Evolutionary conservation across 1,284 basidiomycete species (phyloP).

Genomic region (Exsudoporus floridanus): DNA sequence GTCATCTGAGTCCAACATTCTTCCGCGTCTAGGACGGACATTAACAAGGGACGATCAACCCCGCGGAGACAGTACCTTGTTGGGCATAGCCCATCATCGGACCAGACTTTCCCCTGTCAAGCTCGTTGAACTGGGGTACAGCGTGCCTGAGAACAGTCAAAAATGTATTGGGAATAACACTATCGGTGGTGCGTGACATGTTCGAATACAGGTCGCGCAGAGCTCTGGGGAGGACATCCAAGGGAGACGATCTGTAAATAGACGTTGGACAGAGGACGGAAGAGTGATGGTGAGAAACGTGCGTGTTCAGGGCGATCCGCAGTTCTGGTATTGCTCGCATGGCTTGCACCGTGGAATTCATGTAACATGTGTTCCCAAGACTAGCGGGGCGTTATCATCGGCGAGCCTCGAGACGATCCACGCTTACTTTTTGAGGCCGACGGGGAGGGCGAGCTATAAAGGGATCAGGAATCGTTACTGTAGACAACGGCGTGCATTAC

Average conservation of each 20-base stretch:
- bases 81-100: constrained; percentile 68
- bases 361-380: constrained; percentile 91
- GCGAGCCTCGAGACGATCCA: not conserved
- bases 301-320: constrained; percentile 64
- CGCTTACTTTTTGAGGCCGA: constrained; percentile 64
- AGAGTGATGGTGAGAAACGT: constrained; percentile 25
- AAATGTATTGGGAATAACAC: constrained; percentile 76
- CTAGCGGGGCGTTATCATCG: constrained; percentile 34
- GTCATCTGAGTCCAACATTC: constrained; percentile 90
- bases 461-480: constrained; percentile 6
- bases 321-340: constrained; percentile 90
- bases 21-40: constrained; percentile 75
- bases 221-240: constrained; percentile 49
- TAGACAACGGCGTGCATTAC: constrained; percentile 44
- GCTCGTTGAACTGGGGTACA: constrained; percentile 92
- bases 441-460: constrained; percentile 58
- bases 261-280: not conserved
- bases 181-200: constrained; percentile 77
- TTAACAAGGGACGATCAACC: constrained; percentile 1
- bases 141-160: constrained; percentile 71
- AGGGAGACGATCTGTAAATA: constrained; percentile 19
- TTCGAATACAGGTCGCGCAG: constrained; percentile 72
- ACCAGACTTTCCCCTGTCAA: constrained; percentile 49
- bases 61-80: constrained; percentile 59
- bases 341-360: constrained; percentile 94